Evolutionary conservation across 208 protist genomes (phyloP).

Genomic region (Tritrichomonas musculus): DNA sequence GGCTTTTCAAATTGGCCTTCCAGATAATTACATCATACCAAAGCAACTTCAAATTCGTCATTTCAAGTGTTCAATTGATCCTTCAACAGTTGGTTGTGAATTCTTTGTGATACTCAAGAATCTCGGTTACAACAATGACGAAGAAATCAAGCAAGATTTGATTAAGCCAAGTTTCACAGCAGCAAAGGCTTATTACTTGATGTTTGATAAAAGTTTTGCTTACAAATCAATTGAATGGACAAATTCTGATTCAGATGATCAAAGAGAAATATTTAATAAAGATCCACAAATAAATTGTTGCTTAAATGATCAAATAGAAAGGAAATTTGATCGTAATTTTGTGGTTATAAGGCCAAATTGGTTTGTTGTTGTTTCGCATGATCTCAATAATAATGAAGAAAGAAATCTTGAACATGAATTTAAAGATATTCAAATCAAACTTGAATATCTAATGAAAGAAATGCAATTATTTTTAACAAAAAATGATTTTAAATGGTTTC

Average conservation of each 20-base stretch:
- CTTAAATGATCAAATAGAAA: neutral
- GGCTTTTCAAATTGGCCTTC: slow-evolving; percentile 24
- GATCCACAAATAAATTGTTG: neutral
- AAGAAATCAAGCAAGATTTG: neutral
- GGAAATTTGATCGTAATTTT: neutral
- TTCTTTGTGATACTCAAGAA: neutral
- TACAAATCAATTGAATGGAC: neutral
- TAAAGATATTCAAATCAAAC: neutral
- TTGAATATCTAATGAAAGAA: neutral
- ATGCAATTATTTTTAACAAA: neutral
- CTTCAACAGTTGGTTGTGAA: neutral
- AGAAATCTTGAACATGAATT: neutral
- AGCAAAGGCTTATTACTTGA: neutral
- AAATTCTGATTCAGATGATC: neutral
- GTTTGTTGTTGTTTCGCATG: neutral
- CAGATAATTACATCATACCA: neutral
- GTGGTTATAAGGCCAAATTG: neutral
- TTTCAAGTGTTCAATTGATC: neutral
- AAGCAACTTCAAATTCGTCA: neutral
- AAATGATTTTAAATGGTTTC: neutral
- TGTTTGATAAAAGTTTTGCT: neutral
- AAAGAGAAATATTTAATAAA: no score
- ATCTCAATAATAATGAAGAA: neutral
- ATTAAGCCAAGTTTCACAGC: neutral
- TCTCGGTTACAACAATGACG: neutral